These are phyloP conservation scores for Phytophthora vignae DNA, from an alignment of 352 stramenopile genomes.

Conservation along the genomic window DNA sequence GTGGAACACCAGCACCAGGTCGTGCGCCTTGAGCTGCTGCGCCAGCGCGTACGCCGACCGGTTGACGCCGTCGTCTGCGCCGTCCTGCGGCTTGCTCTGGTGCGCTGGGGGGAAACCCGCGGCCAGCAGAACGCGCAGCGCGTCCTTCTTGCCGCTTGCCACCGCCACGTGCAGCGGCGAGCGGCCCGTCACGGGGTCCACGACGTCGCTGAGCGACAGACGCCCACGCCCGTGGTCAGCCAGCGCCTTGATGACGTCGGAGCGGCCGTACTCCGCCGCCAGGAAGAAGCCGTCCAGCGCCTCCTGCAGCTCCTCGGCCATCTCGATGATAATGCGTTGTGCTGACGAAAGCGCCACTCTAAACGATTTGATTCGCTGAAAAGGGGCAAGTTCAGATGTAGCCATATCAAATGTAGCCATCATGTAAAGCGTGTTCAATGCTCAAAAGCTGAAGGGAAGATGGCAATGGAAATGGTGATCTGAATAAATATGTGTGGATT, in stretches of 20 bases:
- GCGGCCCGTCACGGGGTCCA: slow-evolving; percentile 68
- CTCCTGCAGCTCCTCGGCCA: slow-evolving; percentile 63
- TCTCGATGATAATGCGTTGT: slow-evolving; percentile 15
- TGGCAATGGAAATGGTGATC: background rate
- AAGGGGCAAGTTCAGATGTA: slow-evolving; percentile 27
- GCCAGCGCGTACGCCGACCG: slow-evolving; percentile 75
- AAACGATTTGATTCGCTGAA: slow-evolving; percentile 38
- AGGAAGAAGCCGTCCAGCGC: slow-evolving; percentile 85
- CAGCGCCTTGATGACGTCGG: slow-evolving; percentile 88
- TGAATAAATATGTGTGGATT: slow-evolving; percentile 38
- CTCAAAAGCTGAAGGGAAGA: no score
- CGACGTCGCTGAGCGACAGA: slow-evolving; percentile 58
- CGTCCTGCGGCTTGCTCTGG: slow-evolving; percentile 35
- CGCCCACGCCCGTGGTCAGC: slow-evolving; percentile 66
- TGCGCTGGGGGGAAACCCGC: slow-evolving; percentile 77
- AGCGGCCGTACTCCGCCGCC: slow-evolving; percentile 80
- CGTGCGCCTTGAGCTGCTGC: slow-evolving; percentile 57
- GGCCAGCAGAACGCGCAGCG: slow-evolving; percentile 78
- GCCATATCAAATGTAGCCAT: slow-evolving; percentile 13
- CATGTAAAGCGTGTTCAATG: no score
- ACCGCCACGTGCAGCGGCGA: slow-evolving; percentile 85
- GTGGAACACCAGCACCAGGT: slow-evolving; percentile 84
- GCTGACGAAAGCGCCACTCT: slow-evolving; percentile 29
- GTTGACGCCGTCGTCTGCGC: slow-evolving; percentile 10
- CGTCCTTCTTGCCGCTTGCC: slow-evolving; percentile 75